Base-by-base conservation (phyloP, 2,329 filamentous ascomycete species). In the Nothophaeocryptopus gaeumannii region DNA sequence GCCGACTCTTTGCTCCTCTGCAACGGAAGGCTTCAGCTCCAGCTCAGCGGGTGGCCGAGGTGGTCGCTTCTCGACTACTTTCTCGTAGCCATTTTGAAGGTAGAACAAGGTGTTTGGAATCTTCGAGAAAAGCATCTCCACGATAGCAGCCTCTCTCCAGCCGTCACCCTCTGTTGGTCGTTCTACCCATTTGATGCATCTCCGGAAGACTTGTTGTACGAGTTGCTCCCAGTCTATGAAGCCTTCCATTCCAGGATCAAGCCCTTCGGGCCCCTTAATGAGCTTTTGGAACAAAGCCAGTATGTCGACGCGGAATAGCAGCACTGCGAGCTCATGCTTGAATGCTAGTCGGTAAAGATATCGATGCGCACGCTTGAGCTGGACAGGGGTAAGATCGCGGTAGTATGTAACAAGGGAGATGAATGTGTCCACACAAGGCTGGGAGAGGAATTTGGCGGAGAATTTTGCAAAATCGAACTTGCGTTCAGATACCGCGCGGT, bases 111-210 rank as follows among this genome's bases (percentile, higher is more conserved):
- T 96, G 39, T 81, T 80, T 44, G 84, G 85, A 50, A 90, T 86
- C 70, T 99, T 99, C 68, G 88, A 95, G 70, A 99, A 99, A 11
- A 99, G 77, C 78, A 99, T 82, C 70, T 99, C 93, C 1, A 95
- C 85, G 42, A 95, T 79, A 35, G 96, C 75, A 29, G 65, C 58
- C 55, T 92, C 88, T 0, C 90, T 90, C 37, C 90, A 81, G 59
- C 96, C 84, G 54, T 93, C 81, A 8, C 61, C 62, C 11, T 58
- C 60, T 1, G 50, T 58, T 0, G 55, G 51, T 14, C 60, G 54
- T 20, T 60, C 55, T 1, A 97, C 78, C 71, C 93, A 95, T 64
- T 87, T 90, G 47, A 89, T 79, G 56, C 92, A 86, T 63, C 85
- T 86, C 59, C 85, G 84, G 57, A 96, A 80, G 34, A 97, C 79